phyloP scores from a whole-genome alignment of 2,329 filamentous ascomycete genomes.

The Ceratocystis destructans region DNA sequence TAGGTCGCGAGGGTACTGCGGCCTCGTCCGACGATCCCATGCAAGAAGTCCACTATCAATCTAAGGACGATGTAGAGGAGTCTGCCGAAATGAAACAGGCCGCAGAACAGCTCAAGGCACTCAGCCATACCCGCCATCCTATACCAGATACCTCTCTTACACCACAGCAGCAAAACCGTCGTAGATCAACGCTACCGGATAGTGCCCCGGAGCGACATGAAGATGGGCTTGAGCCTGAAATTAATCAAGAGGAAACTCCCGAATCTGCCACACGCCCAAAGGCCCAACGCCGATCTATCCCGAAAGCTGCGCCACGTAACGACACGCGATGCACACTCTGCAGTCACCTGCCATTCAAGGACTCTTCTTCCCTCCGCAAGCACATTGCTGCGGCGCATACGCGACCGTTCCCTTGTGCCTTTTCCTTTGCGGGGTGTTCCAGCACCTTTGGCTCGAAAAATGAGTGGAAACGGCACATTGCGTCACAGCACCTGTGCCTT shows the following conservation, averaged over 20 bases:
- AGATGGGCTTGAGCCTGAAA: constrained; percentile 29
- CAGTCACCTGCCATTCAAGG: constrained; percentile 52
- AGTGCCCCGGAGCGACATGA: constrained; percentile 26
- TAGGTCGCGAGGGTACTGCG: constrained; percentile 8
- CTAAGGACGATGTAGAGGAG: constrained; percentile 36
- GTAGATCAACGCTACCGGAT: constrained; percentile 28
- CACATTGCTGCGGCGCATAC: constrained; percentile 56
- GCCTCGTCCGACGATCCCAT: constrained; percentile 9
- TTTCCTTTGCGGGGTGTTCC: constrained; percentile 67
- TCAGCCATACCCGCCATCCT: constrained; percentile 46
- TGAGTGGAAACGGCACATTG: constrained; percentile 93
- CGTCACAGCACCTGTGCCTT: constrained; percentile 70
- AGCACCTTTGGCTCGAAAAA: constrained; percentile 88
- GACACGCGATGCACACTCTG: constrained; percentile 49
- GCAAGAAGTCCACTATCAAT: constrained; percentile 15
- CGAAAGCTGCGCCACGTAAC: constrained; percentile 38
- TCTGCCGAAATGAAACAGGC: constrained; percentile 58
- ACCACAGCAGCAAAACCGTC: constrained; percentile 15
- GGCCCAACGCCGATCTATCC: constrained; percentile 34
- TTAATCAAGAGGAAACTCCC: constrained; percentile 24
- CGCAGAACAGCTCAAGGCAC: constrained; percentile 50
- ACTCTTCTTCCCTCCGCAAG: constrained; percentile 51
- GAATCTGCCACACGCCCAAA: constrained; percentile 26
- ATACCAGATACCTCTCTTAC: constrained; percentile 28
- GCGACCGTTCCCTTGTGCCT: constrained; percentile 69